Conservation (phyloP, 331 rosid genomes). For the Arachis monticola region DNA sequence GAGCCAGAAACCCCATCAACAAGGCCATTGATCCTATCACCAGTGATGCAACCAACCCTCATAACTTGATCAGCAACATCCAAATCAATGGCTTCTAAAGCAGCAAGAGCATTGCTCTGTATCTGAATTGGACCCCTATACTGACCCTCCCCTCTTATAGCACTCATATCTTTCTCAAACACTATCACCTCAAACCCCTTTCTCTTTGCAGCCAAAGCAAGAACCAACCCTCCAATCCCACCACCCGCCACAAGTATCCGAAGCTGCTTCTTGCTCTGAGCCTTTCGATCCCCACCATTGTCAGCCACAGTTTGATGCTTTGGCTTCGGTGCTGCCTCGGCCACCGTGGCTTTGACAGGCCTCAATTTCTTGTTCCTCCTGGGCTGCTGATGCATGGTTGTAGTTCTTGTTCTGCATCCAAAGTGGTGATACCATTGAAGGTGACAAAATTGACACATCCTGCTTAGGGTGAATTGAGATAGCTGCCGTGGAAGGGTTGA, state of each 20-base stretch:
- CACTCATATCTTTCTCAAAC: conserved; percentile 95
- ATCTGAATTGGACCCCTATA: conserved; percentile 98
- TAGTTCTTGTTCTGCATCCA: conserved; percentile 36
- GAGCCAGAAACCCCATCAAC: conserved; percentile 95
- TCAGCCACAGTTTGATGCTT: conserved; percentile 33
- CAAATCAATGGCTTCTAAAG: conserved; percentile 90
- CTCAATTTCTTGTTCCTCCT: conserved; percentile 45
- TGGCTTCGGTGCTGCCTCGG: conserved; percentile 46
- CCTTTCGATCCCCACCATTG: conserved; percentile 27
- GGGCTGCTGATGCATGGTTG: not conserved
- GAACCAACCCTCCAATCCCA: conserved; percentile 94
- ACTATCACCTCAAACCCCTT: conserved; percentile 90
- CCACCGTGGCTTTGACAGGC: conserved; percentile 51
- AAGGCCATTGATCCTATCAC: conserved; percentile 95
- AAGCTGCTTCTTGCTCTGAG: conserved; percentile 57
- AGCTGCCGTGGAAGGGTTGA: conserved; percentile 57
- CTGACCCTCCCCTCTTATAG: conserved; percentile 96
- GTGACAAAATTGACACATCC: conserved; percentile 41
- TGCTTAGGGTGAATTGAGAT: conserved; percentile 50
- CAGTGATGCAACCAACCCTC: conserved; percentile 89
- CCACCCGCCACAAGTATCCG: conserved; percentile 88
- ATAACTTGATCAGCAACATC: conserved; percentile 94
- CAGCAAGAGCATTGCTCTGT: conserved; percentile 98
- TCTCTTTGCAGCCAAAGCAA: conserved; percentile 93
- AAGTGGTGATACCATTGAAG: conserved; percentile 16